Percentiles rank a stretch among this genome's conserved stretches.
These are phyloP conservation scores for Talaromyces sp. DNA, from an alignment of 2,329 filamentous ascomycete species.

Conservation along the genomic window DNA sequence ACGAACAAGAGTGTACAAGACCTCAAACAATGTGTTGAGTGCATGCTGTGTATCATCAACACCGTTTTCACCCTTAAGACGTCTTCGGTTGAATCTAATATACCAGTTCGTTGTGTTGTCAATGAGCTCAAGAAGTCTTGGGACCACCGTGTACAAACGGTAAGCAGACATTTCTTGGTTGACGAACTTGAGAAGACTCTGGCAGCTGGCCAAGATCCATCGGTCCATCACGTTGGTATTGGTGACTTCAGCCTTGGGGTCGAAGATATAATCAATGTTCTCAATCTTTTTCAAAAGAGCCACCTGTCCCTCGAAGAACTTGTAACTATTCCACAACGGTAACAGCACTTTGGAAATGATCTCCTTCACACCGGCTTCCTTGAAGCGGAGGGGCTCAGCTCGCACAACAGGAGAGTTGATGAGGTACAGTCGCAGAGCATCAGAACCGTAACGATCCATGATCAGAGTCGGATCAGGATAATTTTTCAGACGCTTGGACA, in stretches of 20 bases:
- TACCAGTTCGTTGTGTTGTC: conserved; percentile 99
- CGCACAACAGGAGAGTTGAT: conserved; percentile 96
- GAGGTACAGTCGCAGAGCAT: conserved; percentile 88
- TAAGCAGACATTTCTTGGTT: conserved; percentile 84
- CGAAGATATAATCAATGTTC: conserved; percentile 70
- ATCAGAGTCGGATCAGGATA: conserved; percentile 83
- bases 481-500: conserved; percentile 96
- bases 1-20: conserved; percentile 81
- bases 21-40: conserved; percentile 89
- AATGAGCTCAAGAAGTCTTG: conserved; percentile 74
- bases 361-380: conserved; percentile 88
- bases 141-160: conserved; percentile 86
- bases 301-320: conserved; percentile 91
- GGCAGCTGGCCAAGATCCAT: conserved; percentile 90
- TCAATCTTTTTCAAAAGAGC: conserved; percentile 81
- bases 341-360: conserved; percentile 88
- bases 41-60: conserved; percentile 83
- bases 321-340: conserved; percentile 93
- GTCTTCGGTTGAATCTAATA: conserved; percentile 87
- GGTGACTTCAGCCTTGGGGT: conserved; percentile 56
- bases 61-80: conserved; percentile 85
- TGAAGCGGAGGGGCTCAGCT: conserved; percentile 85
- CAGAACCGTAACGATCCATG: conserved; percentile 84
- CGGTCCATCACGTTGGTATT: conserved; percentile 93
- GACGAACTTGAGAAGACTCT: conserved; percentile 85